These are phyloP conservation scores for Apiospora kogelbergensis DNA, from an alignment of 2,329 filamentous ascomycete genomes.

Conservation along the genomic window DNA sequence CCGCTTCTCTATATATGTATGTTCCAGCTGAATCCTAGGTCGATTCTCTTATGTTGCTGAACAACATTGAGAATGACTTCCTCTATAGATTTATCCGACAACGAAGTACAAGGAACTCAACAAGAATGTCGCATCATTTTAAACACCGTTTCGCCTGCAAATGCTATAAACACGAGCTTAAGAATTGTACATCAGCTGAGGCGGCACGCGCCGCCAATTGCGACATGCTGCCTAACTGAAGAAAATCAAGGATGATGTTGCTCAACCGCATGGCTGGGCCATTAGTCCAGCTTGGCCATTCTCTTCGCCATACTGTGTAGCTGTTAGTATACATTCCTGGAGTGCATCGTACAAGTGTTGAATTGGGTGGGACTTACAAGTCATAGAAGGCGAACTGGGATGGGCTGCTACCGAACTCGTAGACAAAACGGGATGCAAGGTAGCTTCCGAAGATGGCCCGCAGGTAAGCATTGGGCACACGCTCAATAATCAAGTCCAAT, in stretches of 20 bases:
- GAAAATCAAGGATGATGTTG: background rate
- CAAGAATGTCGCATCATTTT: background rate
- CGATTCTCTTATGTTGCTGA: background rate
- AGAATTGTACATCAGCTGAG: background rate
- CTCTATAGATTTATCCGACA: background rate
- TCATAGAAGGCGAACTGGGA: slow-evolving; percentile 98
- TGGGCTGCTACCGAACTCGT: slow-evolving; percentile 88
- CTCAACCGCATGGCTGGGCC: no score
- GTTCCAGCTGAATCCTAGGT: background rate
- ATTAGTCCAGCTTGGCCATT: slow-evolving; percentile 48
- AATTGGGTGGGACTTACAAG: slow-evolving; percentile 65
- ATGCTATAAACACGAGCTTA: slow-evolving; percentile 1
- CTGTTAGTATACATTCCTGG: slow-evolving; percentile 30
- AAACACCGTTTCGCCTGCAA: slow-evolving; percentile 7
- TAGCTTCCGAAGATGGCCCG: slow-evolving; percentile 95
- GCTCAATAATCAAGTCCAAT: slow-evolving; percentile 78
- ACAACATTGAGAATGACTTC: background rate
- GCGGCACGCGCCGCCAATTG: background rate
- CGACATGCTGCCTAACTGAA: background rate
- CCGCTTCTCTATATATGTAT: background rate
- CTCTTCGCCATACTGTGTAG: slow-evolving; percentile 62
- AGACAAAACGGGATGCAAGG: slow-evolving; percentile 92
- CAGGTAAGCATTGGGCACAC: slow-evolving; percentile 90
- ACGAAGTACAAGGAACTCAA: background rate
- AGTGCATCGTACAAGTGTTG: background rate